These are phyloP conservation scores for Suhomyces bolitotheri DNA, from an alignment of 1,139 yeast genomes.

Conservation along the genomic window DNA sequence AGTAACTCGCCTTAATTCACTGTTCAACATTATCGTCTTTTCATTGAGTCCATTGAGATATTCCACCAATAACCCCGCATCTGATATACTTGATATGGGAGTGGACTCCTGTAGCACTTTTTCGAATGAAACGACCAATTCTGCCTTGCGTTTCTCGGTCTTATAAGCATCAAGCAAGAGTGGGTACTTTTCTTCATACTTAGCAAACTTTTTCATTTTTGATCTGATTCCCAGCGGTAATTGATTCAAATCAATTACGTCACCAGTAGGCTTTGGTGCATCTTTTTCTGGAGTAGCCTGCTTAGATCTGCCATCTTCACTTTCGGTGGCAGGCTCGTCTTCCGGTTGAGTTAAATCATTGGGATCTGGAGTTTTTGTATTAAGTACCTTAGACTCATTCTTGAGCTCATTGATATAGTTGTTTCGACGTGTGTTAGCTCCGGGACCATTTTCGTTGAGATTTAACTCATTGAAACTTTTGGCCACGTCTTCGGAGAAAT, in stretches of 20 bases:
- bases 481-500: slow-evolving; percentile 57
- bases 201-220: slow-evolving; percentile 73
- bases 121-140: slow-evolving; percentile 66
- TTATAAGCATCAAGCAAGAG: slow-evolving; percentile 79
- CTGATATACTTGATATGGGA: slow-evolving; percentile 74
- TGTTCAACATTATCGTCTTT: slow-evolving; percentile 58
- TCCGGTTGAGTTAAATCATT: slow-evolving; percentile 47
- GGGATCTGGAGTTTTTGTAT: slow-evolving; percentile 47
- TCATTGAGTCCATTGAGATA: slow-evolving; percentile 65
- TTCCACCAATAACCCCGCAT: slow-evolving; percentile 66
- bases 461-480: slow-evolving; percentile 36
- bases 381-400: slow-evolving; percentile 32
- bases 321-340: slow-evolving; percentile 28
- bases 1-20: slow-evolving; percentile 43
- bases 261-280: not conserved
- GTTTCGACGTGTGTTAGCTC: slow-evolving; percentile 15
- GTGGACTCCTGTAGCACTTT: slow-evolving; percentile 74
- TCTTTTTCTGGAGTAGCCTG: slow-evolving; percentile 7
- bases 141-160: slow-evolving; percentile 68
- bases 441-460: slow-evolving; percentile 11
- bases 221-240: slow-evolving; percentile 57
- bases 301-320: not conserved
- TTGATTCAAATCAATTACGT: slow-evolving; percentile 29
- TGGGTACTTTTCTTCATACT: slow-evolving; percentile 90
- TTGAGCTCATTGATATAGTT: slow-evolving; percentile 36